Evolutionary conservation across 2,329 filamentous ascomycete genomes (phyloP).

Genomic region (Xylaria sp.): DNA sequence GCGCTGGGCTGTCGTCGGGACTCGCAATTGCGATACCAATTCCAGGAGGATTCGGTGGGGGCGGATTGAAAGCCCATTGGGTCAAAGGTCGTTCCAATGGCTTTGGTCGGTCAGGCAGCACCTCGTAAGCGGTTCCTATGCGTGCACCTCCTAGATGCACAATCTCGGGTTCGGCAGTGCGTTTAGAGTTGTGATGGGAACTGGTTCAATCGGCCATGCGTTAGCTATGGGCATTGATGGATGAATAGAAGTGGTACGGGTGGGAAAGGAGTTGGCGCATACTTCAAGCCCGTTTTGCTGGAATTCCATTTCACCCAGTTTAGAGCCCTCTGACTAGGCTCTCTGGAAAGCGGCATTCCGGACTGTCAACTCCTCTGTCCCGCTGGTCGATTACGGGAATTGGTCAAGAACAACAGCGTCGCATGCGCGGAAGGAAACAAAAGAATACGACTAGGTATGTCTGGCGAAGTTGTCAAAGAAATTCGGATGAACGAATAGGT

Average conservation of each 20-base stretch:
- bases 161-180: constrained; percentile 28
- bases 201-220: constrained; percentile 9
- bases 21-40: constrained; percentile 21
- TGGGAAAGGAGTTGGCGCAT: constrained; percentile 7
- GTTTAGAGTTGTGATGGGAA: constrained; percentile 23
- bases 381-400: background rate
- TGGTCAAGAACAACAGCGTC: background rate
- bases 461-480: background rate
- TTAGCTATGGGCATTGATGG: constrained; percentile 11
- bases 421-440: background rate
- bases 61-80: constrained; percentile 28
- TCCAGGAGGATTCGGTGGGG: constrained; percentile 25
- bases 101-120: constrained; percentile 23
- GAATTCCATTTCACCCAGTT: constrained; percentile 34
- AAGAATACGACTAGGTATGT: background rate
- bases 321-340: constrained; percentile 31
- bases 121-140: constrained; percentile 25
- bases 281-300: constrained; percentile 24
- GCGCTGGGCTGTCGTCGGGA: background rate
- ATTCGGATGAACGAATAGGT: too few relatives aligned
- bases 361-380: background rate
- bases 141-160: constrained; percentile 34
- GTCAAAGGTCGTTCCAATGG: constrained; percentile 20
- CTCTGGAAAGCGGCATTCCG: constrained; percentile 30
- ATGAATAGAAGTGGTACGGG: background rate